Evolutionary conservation across 2,329 filamentous ascomycete species (phyloP).

Genomic region (Alternaria brassicicola): DNA sequence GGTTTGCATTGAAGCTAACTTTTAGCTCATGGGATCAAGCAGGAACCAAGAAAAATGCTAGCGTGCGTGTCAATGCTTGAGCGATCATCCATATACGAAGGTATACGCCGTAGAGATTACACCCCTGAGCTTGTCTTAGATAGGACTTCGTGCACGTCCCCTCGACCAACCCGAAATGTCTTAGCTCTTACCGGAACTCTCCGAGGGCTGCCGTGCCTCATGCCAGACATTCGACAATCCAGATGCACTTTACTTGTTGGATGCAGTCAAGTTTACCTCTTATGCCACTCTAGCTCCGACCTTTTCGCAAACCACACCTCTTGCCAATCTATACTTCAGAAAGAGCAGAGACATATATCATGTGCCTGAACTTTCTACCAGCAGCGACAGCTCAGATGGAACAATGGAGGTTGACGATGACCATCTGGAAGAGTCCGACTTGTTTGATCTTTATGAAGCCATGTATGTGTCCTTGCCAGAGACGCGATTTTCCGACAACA

Average conservation of each 20-base stretch:
- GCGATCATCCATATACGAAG: slow-evolving; percentile 7
- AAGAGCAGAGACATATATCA: slow-evolving; percentile 10
- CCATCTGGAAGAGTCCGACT: slow-evolving; percentile 21
- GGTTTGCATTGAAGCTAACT: slow-evolving; percentile 22
- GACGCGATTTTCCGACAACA: slow-evolving; percentile 26
- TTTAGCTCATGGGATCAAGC: slow-evolving; percentile 23
- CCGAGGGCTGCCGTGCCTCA: slow-evolving; percentile 13
- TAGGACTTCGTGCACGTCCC: slow-evolving; percentile 27
- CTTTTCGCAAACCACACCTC: slow-evolving; percentile 11
- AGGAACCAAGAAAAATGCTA: slow-evolving; percentile 26
- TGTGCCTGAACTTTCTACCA: slow-evolving; percentile 5
- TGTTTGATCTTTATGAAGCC: slow-evolving; percentile 31
- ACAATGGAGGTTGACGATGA: slow-evolving; percentile 18
- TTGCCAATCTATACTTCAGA: slow-evolving; percentile 2
- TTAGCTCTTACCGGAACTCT: slow-evolving; percentile 12
- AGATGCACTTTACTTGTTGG: slow-evolving; percentile 10
- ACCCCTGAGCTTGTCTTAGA: slow-evolving; percentile 26
- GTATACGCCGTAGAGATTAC: slow-evolving; percentile 4
- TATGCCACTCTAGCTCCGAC: neutral
- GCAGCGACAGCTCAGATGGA: slow-evolving; percentile 14
- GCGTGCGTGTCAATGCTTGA: slow-evolving; percentile 28
- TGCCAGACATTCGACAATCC: slow-evolving; percentile 15
- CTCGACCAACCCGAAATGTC: slow-evolving; percentile 11
- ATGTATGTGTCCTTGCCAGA: slow-evolving; percentile 31
- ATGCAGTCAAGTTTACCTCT: slow-evolving; percentile 1